Percentiles rank a stretch among this genome's conserved stretches.
Conservation (phyloP, 176 grass and related monocot species). For the Aegilops tauschii region DNA sequence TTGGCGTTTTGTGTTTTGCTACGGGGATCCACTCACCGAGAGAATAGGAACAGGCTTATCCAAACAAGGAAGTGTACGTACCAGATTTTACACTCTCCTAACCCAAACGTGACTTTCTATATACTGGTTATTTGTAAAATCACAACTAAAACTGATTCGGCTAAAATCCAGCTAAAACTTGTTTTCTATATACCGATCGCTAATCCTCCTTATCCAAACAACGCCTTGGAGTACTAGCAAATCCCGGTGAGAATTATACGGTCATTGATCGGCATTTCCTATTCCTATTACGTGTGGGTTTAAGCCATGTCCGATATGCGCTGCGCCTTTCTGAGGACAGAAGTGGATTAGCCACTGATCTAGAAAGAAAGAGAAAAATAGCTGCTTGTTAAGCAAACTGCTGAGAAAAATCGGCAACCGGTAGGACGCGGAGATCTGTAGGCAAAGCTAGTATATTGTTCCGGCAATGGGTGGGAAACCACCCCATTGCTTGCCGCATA, state of each 20-base stretch:
- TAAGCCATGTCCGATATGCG: not conserved
- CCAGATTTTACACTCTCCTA: no score
- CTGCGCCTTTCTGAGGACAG: not conserved
- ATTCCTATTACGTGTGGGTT: not conserved
- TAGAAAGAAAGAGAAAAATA: not conserved
- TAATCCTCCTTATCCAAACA: no score
- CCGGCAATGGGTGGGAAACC: slow-evolving; percentile 22
- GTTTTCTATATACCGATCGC: no score
- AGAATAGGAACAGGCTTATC: no score
- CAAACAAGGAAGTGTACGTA: no score
- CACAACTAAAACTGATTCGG: no score
- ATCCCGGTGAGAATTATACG: not conserved
- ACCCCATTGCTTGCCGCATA: not conserved
- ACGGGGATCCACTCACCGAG: no score
- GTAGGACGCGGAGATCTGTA: not conserved
- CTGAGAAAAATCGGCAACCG: not conserved
- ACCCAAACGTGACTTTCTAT: no score
- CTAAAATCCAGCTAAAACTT: no score
- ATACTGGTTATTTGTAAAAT: no score
- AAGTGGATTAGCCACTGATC: not conserved
- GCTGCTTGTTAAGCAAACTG: not conserved
- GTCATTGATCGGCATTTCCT: not conserved
- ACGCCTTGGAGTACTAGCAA: not conserved
- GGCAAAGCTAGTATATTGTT: not conserved
- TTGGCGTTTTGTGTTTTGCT: no score